phyloP scores from a whole-genome alignment of 2,329 filamentous ascomycete genomes.

The Cryphonectria carpinicola region DNA sequence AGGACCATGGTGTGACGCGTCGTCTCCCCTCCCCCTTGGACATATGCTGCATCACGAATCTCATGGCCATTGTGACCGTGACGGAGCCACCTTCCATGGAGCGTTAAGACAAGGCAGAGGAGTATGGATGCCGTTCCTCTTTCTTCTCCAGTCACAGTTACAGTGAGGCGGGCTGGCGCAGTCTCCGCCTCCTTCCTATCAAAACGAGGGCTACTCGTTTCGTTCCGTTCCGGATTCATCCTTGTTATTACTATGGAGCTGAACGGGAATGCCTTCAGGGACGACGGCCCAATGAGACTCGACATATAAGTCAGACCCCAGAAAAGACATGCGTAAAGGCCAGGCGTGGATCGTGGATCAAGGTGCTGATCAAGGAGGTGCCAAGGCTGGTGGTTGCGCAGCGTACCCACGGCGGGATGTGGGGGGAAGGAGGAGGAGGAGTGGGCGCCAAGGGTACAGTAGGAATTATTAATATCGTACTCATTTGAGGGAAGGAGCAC shows the following conservation, averaged over 20 bases:
- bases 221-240: not conserved
- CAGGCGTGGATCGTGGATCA: not conserved
- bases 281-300: not conserved
- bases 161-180: no score
- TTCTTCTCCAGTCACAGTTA: no score
- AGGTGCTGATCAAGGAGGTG: slow-evolving; percentile 8
- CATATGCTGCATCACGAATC: not conserved
- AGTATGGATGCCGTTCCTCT: not conserved
- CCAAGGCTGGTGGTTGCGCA: slow-evolving; percentile 2
- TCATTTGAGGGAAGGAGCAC: not conserved
- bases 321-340: not conserved
- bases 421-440: not conserved
- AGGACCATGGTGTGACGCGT: not conserved
- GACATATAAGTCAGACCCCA: not conserved
- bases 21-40: not conserved
- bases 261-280: not conserved
- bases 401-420: not conserved
- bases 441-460: not conserved
- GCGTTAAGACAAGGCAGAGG: not conserved
- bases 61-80: not conserved
- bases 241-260: not conserved
- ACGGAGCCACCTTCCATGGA: not conserved
- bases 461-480: not conserved
- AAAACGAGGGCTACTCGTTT: not conserved
- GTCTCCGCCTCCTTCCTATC: not conserved